Evolutionary conservation across 805 yeast genomes (phyloP), one percentile per base, ranked within the genome.

Genomic region (Pichia exigua): DNA sequence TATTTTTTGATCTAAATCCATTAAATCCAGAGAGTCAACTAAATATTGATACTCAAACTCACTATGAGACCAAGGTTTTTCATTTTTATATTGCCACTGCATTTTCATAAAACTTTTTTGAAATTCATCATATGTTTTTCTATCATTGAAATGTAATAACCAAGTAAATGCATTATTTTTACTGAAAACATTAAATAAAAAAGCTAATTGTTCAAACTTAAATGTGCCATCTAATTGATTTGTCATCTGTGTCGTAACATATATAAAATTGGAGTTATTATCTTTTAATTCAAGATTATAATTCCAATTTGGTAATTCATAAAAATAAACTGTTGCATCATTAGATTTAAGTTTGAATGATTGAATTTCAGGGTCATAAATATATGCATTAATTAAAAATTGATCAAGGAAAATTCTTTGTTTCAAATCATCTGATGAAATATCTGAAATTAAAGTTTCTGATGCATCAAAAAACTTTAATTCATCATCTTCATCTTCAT

Each of bases 191-290:
- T 86, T 85, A 74, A 87, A 89, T 15, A 85, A 75, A 57, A 89
- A 85, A 1, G 87, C 74, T 15, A 65, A 57, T 32, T 75, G 64
- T 13, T 76, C 81, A 54, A 72, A 74, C 61, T 83, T 81, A 62
- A 87, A 83, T n/a, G 77, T 73, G 2, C 94, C 88, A 60, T 77
- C 82, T 66, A 88, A 69, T 28, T 74, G 73, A 13, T 78, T 73
- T 12, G 71, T 62, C 22, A 85, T 63, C 4, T 62, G 63, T 5
- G 74, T 64, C 1, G 76, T 78, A 6, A 81, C 53, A n/a, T 42
- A 21, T 21, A 44, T 42, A 24, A 15, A 27, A 26, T 42, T 52
- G 6, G 66, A 62, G 12, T 63, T 60, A 13, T 17, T 18, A 18
- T 44, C 40, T 24, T 30, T 27, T 10, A 83, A 67, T 11, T 76